Conservation (phyloP, 768 basidiomycete genomes). For the Piloderma croceum region DNA sequence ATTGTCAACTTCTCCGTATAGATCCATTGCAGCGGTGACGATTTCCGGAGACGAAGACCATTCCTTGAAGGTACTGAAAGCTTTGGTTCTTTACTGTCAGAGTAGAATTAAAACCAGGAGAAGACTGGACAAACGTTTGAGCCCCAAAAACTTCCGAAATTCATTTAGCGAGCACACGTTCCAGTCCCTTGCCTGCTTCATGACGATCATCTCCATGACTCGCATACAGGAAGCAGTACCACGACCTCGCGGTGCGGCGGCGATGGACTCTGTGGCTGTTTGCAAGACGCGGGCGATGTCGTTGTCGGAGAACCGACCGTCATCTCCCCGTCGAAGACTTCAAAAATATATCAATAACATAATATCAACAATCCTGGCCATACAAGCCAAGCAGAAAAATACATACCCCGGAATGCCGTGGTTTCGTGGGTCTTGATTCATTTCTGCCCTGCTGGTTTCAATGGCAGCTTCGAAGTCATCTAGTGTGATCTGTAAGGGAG, state of each 20-base stretch:
- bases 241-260: conserved; percentile 43
- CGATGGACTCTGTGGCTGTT: conserved; percentile 39
- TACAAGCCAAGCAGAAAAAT: neutral
- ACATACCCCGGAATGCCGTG: too few species aligned
- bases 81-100: conserved; percentile 8
- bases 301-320: conserved; percentile 12
- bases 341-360: conserved; percentile 17
- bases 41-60: conserved; percentile 28
- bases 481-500: neutral
- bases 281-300: conserved; percentile 38
- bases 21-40: conserved; percentile 15
- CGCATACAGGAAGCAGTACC: conserved; percentile 43
- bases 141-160: neutral
- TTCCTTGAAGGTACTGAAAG: conserved; percentile 24
- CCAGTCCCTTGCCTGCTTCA: conserved; percentile 39
- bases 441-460: neutral
- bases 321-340: conserved; percentile 11
- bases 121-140: neutral
- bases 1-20: conserved; percentile 31
- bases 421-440: neutral
- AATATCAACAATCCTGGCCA: neutral
- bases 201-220: conserved; percentile 52
- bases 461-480: neutral
- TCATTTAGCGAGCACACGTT: neutral
- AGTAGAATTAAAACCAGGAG: conserved; percentile 6